phyloP scores from a whole-genome alignment of 202 grass and related monocot genomes.

The Cymbopogon flexuosus region DNA sequence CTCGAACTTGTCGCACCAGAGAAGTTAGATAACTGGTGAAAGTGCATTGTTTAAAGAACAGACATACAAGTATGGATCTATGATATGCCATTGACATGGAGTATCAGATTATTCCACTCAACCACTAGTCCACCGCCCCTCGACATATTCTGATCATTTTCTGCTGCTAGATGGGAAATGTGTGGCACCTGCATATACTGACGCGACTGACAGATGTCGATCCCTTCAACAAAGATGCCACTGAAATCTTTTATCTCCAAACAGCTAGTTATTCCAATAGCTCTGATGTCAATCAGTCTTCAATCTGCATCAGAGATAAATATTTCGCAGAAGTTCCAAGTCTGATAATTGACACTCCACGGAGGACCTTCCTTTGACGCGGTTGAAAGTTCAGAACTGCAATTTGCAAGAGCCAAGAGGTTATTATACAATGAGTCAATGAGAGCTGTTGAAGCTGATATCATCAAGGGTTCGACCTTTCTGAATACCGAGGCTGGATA shows the following conservation, averaged over 20 bases:
- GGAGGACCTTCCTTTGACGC: constrained; percentile 9
- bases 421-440: constrained; percentile 5
- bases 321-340: not conserved
- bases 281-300: constrained; percentile 42
- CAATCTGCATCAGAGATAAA: constrained; percentile 8
- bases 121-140: not conserved
- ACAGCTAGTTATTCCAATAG: constrained; percentile 38
- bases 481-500: not conserved
- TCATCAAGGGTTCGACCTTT: not conserved
- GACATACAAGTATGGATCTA: not conserved
- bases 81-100: not conserved
- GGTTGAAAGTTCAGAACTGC: constrained; percentile 19
- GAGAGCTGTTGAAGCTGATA: not conserved
- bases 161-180: not conserved
- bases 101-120: constrained; percentile 21
- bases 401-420: not conserved
- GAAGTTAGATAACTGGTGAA: not conserved
- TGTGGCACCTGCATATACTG: constrained; percentile 9
- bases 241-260: constrained; percentile 33
- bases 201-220: constrained; percentile 12
- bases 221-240: constrained; percentile 23
- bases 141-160: constrained; percentile 15
- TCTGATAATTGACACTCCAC: not conserved
- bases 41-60: constrained; percentile 18
- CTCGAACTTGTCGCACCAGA: not conserved